Conservation (phyloP, 176 grass and related monocot species). For the Triticum monococcum region DNA sequence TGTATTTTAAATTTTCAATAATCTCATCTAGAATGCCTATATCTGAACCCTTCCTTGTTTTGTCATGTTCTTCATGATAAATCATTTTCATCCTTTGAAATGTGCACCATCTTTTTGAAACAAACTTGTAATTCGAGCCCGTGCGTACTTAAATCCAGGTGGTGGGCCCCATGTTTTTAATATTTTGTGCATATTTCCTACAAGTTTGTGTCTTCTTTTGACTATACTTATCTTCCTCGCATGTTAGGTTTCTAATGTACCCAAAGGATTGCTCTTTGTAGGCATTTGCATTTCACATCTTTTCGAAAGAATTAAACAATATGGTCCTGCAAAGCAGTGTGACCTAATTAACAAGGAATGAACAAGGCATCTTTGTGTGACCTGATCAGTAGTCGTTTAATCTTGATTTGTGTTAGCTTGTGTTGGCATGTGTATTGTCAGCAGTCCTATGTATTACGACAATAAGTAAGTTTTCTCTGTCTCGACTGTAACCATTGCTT, state of each 20-base stretch:
- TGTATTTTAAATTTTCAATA: conserved; percentile 3
- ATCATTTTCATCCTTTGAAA: not conserved
- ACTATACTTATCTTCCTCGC: not conserved
- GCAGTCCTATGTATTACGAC: not conserved
- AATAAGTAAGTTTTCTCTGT: not conserved
- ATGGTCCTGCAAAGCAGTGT: not conserved
- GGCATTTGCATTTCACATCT: not conserved
- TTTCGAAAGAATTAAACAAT: not conserved
- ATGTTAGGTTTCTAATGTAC: not conserved
- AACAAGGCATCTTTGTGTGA: not conserved
- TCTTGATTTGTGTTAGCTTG: not conserved
- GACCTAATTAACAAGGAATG: not conserved
- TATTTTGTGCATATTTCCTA: not conserved
- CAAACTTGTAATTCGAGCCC: not conserved
- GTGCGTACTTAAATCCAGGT: not conserved
- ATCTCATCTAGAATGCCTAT: not conserved
- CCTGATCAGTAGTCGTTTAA: not conserved
- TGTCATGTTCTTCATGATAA: not conserved
- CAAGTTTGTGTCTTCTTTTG: conserved; percentile 3
- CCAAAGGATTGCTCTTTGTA: not conserved
- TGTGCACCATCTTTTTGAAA: not conserved
- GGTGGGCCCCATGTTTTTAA: not conserved
- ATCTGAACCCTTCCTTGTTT: not conserved
- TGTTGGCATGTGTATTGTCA: not conserved
- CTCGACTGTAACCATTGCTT: conserved; percentile 1